Evolutionary conservation across 352 stramenopile genomes (phyloP).

Genomic region (Phytophthora nicotianae): DNA sequence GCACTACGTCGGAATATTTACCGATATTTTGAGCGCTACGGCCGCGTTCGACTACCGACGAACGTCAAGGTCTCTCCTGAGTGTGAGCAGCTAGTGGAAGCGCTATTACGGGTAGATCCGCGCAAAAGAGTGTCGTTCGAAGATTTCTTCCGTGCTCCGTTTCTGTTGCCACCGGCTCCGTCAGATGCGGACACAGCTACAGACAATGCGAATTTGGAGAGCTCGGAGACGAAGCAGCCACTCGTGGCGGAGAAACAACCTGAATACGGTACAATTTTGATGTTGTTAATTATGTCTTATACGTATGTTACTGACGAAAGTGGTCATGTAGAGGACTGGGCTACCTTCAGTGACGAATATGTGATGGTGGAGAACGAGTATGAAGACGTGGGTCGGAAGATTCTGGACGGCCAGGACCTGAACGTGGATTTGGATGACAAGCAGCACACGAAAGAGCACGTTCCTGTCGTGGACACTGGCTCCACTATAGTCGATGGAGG

Average conservation of each 20-base stretch:
- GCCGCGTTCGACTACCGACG: constrained; percentile 53
- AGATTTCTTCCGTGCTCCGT: constrained; percentile 73
- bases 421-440: constrained; percentile 51
- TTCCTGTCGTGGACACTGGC: constrained; percentile 8
- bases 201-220: constrained; percentile 40
- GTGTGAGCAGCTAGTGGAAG: constrained; percentile 67
- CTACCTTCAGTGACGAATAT: constrained; percentile 78
- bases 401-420: constrained; percentile 63
- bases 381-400: constrained; percentile 73
- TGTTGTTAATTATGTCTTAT: not conserved
- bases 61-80: constrained; percentile 63
- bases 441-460: constrained; percentile 24
- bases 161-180: constrained; percentile 63
- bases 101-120: constrained; percentile 64
- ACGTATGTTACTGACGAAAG: not conserved
- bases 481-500: constrained; percentile 30
- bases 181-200: constrained; percentile 25
- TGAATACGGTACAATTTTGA: constrained; percentile 53
- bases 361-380: constrained; percentile 87
- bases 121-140: constrained; percentile 78
- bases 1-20: constrained; percentile 78
- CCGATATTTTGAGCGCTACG: constrained; percentile 72
- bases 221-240: constrained; percentile 62
- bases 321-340: constrained; percentile 58
- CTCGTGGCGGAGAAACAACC: constrained; percentile 70